Evolutionary conservation across 1,139 yeast species (phyloP), one percentile per base, ranked within the genome.

Genomic region (Pichia sp.): DNA sequence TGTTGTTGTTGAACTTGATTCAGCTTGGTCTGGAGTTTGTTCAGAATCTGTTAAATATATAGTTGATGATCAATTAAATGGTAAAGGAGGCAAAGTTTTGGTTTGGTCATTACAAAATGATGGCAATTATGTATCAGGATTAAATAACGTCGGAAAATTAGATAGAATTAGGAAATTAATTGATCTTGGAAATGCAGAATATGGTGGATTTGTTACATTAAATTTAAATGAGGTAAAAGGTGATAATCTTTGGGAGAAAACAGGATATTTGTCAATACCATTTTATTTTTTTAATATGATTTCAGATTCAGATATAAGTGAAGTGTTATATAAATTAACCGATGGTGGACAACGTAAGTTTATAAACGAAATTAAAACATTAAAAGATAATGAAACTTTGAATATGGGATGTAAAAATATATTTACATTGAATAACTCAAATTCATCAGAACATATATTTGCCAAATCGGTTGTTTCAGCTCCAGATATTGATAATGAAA

Each of bases 1-100:
- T 52, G 46, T 86, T 0, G 59, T 81, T 2, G 74, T 84, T 0
- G 95, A 87, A 42, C 54, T 82, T 6, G 92, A 85, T 58, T 71
- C 78, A 33, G 84, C 83, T 0, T 92, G 97, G 97, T 82, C 90
- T 37, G 96, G 96, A 0, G 82, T 85, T 54, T 65, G 86, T 1
- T 62, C 68, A 32, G 71, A 71, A 38, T 55, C 81, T 52, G 51
- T 89, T 30, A 59, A 68, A n/a, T 30, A 43, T 25, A 23, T 48
- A 10, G 46, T 50, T 22, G 53, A 51, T 35, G 49, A 44, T 26
- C 53, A 50, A 37, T 35, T 51, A 3, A 39, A 50, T 29, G 52
- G 53, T 8, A 38, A 43, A 24, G 39, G 42, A 4, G 38, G 39
- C 3, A 43, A 42, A 34, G 55, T 86, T 0, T 76, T 85, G 64